A percentile compares a stretch with the other conserved stretches of the same genome.
Evolutionary conservation across 2,329 filamentous ascomycete genomes (phyloP).

Genomic region (Botryotinia convoluta): DNA sequence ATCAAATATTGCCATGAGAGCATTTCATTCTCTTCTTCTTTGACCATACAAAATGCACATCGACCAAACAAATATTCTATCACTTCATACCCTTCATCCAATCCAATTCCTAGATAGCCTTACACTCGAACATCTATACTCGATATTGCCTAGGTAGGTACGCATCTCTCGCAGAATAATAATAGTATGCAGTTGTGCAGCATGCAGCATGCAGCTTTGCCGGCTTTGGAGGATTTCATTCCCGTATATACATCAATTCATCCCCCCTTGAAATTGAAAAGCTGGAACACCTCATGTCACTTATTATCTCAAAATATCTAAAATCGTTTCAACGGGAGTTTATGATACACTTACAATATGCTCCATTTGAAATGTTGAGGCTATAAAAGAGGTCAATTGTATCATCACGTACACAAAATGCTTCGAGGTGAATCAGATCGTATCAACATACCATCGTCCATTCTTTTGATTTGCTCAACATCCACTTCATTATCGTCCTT

Average conservation of each 20-base stretch:
- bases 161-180: background rate
- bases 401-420: slow-evolving; percentile 19
- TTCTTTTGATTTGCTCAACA: background rate
- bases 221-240: background rate
- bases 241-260: slow-evolving; percentile 18
- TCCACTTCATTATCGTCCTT: background rate
- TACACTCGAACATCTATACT: background rate
- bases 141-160: background rate
- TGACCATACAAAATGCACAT: background rate
- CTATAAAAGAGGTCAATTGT: slow-evolving; percentile 12
- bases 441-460: background rate
- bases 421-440: slow-evolving; percentile 11
- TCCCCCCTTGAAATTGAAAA: slow-evolving; percentile 1
- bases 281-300: slow-evolving; percentile 14
- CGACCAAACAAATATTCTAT: slow-evolving; percentile 8
- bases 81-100: slow-evolving; percentile 2
- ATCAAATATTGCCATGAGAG: background rate
- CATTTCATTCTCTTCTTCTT: background rate
- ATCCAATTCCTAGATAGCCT: background rate
- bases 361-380: slow-evolving; percentile 5
- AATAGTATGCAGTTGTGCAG: background rate
- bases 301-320: background rate
- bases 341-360: background rate
- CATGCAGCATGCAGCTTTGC: slow-evolving; percentile 16
- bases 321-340: slow-evolving; percentile 13